phyloP scores from a whole-genome alignment of 441 rosid species.

The Hura crepitans region DNA sequence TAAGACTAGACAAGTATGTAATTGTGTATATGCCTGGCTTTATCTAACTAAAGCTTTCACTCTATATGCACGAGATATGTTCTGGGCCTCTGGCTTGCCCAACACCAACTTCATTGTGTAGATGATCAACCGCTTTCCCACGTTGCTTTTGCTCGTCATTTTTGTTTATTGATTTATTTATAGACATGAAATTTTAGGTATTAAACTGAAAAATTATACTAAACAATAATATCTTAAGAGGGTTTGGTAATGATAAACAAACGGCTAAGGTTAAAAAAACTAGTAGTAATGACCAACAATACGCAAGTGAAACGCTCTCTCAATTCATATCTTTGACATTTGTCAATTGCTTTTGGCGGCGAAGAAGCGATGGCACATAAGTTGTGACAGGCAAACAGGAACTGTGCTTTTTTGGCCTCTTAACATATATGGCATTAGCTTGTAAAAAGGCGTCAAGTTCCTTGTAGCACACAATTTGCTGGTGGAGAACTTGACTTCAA shows the following conservation, averaged over 20 bases:
- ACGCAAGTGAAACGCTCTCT: background rate
- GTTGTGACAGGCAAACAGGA: background rate
- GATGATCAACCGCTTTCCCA: no score
- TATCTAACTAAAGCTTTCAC: no score
- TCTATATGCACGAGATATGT: no score
- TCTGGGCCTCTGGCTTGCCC: no score
- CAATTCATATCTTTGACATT: background rate
- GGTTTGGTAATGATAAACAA: no score
- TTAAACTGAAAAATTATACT: background rate
- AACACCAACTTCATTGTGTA: no score
- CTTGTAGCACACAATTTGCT: background rate
- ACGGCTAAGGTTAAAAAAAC: background rate
- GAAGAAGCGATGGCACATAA: conserved; percentile 12
- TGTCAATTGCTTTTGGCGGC: conserved; percentile 15
- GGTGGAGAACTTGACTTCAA: background rate
- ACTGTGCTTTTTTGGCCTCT: background rate
- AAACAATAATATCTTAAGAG: background rate
- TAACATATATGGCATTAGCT: background rate
- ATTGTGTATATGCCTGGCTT: no score
- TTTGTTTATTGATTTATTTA: background rate
- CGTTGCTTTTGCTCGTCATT: background rate
- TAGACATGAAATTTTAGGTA: background rate
- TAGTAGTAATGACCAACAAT: background rate
- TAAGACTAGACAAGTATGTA: no score
- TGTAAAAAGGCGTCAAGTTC: background rate